Evolutionary conservation across 2,329 filamentous ascomycete species (phyloP).

Genomic region (Aureobasidium leucospermi): DNA sequence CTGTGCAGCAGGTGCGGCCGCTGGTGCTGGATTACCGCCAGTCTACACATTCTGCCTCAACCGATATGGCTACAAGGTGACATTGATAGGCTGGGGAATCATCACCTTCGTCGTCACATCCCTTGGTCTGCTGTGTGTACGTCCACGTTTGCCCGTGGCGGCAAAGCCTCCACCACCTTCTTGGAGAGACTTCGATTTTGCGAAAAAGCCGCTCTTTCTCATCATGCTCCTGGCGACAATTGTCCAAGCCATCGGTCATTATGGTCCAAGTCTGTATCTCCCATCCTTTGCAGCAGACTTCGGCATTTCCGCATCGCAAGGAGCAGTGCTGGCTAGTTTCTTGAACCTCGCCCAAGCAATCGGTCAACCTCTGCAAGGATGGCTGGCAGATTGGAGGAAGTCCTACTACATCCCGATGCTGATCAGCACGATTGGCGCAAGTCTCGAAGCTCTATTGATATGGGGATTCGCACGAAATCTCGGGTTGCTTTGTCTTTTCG

Average conservation of each 20-base stretch:
- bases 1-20: neutral
- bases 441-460: neutral
- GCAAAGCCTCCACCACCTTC: neutral
- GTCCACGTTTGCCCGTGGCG: neutral
- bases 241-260: neutral
- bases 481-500: neutral
- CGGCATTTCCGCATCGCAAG: neutral
- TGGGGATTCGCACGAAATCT: neutral
- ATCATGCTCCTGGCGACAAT: neutral
- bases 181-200: neutral
- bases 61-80: neutral
- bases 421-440: neutral
- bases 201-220: neutral
- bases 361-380: neutral
- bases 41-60: neutral
- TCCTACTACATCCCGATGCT: neutral
- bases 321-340: neutral
- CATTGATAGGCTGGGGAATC: neutral
- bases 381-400: neutral
- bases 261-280: neutral
- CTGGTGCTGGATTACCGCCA: neutral
- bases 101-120: neutral
- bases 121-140: neutral
- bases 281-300: neutral
- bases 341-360: neutral